Conservation (phyloP, 1,284 basidiomycete genomes). For the Sporisorium exsertum region DNA sequence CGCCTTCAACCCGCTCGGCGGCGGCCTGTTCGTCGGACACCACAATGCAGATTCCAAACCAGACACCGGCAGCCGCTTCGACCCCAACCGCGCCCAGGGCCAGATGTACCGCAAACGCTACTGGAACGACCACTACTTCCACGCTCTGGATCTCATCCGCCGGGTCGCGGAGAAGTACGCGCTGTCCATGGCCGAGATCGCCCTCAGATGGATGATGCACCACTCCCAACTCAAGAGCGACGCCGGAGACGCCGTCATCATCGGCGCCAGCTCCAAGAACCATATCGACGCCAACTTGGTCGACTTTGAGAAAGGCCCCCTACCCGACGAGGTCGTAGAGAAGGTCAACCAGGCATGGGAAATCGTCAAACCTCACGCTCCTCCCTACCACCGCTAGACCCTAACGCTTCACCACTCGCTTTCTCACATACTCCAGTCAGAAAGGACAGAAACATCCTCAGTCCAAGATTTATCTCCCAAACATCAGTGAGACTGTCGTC, state of each 20-base stretch:
- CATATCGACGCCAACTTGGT: constrained; percentile 56
- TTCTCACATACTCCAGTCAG: background rate
- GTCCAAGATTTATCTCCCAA: no score
- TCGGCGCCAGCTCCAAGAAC: constrained; percentile 46
- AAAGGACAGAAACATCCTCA: background rate
- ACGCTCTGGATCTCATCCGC: constrained; percentile 63
- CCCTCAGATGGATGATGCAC: constrained; percentile 56
- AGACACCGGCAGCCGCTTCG: constrained; percentile 49
- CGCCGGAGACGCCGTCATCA: constrained; percentile 48
- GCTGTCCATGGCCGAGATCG: constrained; percentile 45
- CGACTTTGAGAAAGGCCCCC: constrained; percentile 52
- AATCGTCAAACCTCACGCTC: constrained; percentile 46
- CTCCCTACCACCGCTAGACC: constrained; percentile 39
- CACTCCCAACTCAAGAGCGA: constrained; percentile 44
- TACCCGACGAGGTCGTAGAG: constrained; percentile 45
- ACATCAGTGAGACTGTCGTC: background rate
- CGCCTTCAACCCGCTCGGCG: constrained; percentile 70
- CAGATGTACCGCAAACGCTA: constrained; percentile 53
- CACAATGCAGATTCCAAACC: constrained; percentile 5
- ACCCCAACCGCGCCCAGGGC: constrained; percentile 45
- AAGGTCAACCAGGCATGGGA: constrained; percentile 56
- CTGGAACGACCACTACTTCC: constrained; percentile 58
- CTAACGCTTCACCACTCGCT: background rate
- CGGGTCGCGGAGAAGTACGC: constrained; percentile 46
- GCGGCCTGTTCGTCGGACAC: constrained; percentile 54